Base-by-base conservation (phyloP, 2,329 filamentous ascomycete genomes). In the Rhynchosporium agropyri region DNA sequence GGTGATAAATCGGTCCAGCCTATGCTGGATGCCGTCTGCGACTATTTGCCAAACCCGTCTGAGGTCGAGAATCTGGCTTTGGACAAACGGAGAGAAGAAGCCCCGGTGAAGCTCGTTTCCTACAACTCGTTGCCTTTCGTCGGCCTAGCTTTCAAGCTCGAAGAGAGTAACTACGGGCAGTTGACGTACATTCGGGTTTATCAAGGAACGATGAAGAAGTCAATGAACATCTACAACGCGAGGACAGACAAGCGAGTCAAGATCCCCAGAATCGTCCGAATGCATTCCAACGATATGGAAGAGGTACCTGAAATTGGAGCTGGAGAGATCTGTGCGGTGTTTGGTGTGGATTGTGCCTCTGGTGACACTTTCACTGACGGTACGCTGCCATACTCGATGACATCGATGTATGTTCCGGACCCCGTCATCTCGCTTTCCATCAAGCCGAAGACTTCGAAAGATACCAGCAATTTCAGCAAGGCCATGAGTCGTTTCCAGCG, bases 271-370 rank as follows among this genome's bases (percentile, higher is more conserved):
- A 98, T 99, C 72, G 95, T 99, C 66, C 92, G 95, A 67, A 99
- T 99, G 95, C 95, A 99, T 81, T 97, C 93, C 51, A 97, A 98
- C 75, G 95, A 99, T 75, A 97, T 99, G 94, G 95, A 99, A 77
- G 95, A 99, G 74, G 92, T 97, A 36, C 82, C 80, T 61, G 93
- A 97, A 77, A 89, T 99, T 67, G 92, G 93, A 58, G 94, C 95
- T 60, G 95, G 95, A 77, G 95, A 99, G 78, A 99, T 99, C 68
- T 99, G 95, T 75, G 95, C 95, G 65, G 95, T 99, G 63, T 99
- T 99, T 74, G 95, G 95, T 74, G 91, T 99, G 60, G 95, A 99
- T 72, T 99, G 95, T 76, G 93, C 95, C 42, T 98, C 94, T 49
- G 95, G 95, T 72, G 95, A 99, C 77, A 98, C 94, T 49, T 99